Evolutionary conservation across 768 basidiomycete species (phyloP).

Genomic region (Lactifluus subvellereus): DNA sequence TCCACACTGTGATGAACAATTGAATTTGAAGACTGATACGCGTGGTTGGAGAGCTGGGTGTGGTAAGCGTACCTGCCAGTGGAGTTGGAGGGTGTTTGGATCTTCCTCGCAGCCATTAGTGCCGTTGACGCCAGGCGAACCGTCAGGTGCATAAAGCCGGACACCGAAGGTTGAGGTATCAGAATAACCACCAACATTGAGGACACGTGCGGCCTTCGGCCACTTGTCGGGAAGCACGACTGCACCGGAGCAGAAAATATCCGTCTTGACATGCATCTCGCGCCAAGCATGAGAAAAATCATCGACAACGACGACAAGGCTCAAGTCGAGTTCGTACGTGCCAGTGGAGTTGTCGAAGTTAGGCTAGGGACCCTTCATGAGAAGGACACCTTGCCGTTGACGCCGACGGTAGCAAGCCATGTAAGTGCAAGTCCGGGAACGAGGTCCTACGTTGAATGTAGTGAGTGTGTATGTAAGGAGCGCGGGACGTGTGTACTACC

Average conservation of each 20-base stretch:
- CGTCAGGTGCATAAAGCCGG: constrained; percentile 67
- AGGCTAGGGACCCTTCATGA: constrained; percentile 67
- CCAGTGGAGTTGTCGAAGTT: constrained; percentile 63
- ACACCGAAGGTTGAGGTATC: constrained; percentile 65
- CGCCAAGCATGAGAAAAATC: constrained; percentile 54
- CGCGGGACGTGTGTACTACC: constrained; percentile 43
- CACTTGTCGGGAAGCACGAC: constrained; percentile 67
- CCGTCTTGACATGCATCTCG: constrained; percentile 66
- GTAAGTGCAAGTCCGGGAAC: constrained; percentile 62
- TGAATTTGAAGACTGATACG: not conserved
- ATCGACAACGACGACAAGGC: constrained; percentile 43
- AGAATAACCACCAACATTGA: constrained; percentile 71
- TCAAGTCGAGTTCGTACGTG: constrained; percentile 71
- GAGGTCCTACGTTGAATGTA: constrained; percentile 33
- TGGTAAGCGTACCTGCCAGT: constrained; percentile 37
- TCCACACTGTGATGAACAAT: constrained; percentile 37
- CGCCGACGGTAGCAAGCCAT: constrained; percentile 65
- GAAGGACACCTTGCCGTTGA: constrained; percentile 79
- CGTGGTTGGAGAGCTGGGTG: not conserved
- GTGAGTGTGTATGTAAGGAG: not conserved
- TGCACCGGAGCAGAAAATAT: constrained; percentile 75
- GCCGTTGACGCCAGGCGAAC: constrained; percentile 58
- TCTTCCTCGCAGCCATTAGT: constrained; percentile 82
- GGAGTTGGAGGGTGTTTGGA: constrained; percentile 47
- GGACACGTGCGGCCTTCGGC: constrained; percentile 44